Conservation (phyloP, 306 rosid genomes). For the Pyrus bretschneideri region DNA sequence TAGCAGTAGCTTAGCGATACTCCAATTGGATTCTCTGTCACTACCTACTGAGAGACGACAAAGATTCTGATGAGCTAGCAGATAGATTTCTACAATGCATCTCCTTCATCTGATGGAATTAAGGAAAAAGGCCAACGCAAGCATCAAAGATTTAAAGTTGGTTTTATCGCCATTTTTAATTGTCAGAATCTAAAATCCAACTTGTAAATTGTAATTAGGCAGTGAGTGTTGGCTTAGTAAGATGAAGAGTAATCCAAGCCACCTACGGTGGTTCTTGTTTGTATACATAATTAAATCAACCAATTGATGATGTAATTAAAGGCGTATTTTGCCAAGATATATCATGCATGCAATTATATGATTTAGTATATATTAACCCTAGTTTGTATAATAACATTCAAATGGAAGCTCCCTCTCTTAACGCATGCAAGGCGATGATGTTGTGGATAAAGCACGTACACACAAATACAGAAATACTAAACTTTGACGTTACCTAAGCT, state of each 20-base stretch:
- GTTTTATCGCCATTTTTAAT: neutral
- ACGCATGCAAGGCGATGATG: neutral
- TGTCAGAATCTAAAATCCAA: neutral
- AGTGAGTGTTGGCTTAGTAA: neutral
- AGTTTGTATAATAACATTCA: too few species aligned
- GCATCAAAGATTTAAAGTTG: neutral
- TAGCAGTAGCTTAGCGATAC: neutral
- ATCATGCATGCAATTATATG: too few species aligned
- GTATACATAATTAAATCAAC: neutral
- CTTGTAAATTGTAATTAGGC: neutral
- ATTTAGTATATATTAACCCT: too few species aligned
- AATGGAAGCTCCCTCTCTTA: neutral
- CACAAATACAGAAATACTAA: neutral
- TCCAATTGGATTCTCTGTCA: neutral
- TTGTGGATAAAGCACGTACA: neutral
- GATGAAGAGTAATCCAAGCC: neutral
- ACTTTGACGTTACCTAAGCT: slow-evolving; percentile 9
- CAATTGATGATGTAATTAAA: neutral
- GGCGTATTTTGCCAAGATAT: too few species aligned
- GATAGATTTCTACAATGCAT: too few species aligned
- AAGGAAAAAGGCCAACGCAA: neutral
- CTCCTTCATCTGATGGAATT: too few species aligned
- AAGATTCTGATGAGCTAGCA: neutral
- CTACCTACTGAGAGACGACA: neutral
- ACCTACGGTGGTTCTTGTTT: neutral